Percentiles rank a stretch among this genome's conserved stretches.
Conservation (phyloP, 257 asterid species). For the Forsythia viridissima region DNA sequence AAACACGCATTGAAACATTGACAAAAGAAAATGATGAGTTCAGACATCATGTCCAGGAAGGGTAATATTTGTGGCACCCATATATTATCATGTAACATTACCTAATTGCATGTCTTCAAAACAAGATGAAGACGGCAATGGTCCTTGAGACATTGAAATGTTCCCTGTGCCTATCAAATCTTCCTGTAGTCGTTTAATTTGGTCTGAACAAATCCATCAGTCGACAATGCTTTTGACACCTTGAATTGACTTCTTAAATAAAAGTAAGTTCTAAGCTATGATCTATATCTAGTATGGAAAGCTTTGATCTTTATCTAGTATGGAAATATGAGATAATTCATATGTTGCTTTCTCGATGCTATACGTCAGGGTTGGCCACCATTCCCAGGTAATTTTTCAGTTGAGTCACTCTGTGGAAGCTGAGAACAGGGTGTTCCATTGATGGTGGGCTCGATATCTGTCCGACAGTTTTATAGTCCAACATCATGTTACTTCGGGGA, state of each 20-base stretch:
- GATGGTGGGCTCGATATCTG: no score
- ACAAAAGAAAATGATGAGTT: conserved; percentile 69
- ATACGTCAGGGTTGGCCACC: no score
- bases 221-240: conserved; percentile 30
- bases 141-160: conserved; percentile 30
- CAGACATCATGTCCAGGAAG: conserved; percentile 40
- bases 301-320: not conserved
- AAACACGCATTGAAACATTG: conserved; percentile 63
- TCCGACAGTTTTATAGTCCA: no score
- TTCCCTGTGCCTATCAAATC: conserved; percentile 24
- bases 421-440: not conserved
- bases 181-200: conserved; percentile 29
- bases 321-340: not conserved
- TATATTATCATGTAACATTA: conserved; percentile 16
- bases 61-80: conserved; percentile 13
- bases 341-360: not conserved
- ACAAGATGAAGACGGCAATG: conserved; percentile 37
- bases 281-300: not conserved
- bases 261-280: no score
- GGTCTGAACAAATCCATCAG: conserved; percentile 36
- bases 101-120: conserved; percentile 24
- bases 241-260: not conserved
- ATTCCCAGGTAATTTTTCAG: no score
- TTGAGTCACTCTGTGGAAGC: no score
- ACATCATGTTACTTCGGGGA: no score